Conservation (phyloP, 345 rosid genomes). For the Salix udensis region DNA sequence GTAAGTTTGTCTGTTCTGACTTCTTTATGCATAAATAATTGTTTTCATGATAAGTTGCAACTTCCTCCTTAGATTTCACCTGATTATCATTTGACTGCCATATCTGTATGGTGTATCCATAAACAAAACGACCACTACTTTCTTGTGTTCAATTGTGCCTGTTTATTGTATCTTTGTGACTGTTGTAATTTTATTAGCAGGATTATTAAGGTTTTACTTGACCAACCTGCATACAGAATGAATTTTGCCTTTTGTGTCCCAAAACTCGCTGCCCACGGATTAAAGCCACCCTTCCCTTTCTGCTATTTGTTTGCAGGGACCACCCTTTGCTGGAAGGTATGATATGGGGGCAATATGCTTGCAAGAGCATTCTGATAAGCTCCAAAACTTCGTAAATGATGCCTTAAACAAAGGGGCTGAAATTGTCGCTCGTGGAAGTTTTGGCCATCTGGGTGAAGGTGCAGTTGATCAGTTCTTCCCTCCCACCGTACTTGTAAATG, state of each 20-base stretch:
- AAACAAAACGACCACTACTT: background rate
- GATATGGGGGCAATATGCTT: constrained; percentile 99
- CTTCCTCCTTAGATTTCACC: background rate
- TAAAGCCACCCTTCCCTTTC: no score
- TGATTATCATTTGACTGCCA: constrained; percentile 6
- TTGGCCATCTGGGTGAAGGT: constrained; percentile 84
- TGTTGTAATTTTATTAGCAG: background rate
- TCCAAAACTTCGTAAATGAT: constrained; percentile 79
- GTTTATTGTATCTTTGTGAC: background rate
- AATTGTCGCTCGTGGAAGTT: constrained; percentile 85
- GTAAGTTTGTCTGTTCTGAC: constrained; percentile 47
- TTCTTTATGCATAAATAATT: background rate
- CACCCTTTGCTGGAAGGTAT: constrained; percentile 81
- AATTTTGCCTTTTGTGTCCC: background rate
- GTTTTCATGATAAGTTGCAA: background rate
- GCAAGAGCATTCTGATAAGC: constrained; percentile 86
- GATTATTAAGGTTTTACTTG: background rate
- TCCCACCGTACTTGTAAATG: constrained; percentile 79
- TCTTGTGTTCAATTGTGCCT: background rate
- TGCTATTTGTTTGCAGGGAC: constrained; percentile 55
- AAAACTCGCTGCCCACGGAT: background rate
- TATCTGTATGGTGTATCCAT: background rate
- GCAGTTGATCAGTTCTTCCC: constrained; percentile 96
- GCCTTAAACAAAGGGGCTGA: constrained; percentile 91
- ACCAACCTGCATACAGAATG: background rate